These are phyloP conservation scores for Blepharisma undulans DNA, from an alignment of 169 alveolate species.

Conservation along the genomic window DNA sequence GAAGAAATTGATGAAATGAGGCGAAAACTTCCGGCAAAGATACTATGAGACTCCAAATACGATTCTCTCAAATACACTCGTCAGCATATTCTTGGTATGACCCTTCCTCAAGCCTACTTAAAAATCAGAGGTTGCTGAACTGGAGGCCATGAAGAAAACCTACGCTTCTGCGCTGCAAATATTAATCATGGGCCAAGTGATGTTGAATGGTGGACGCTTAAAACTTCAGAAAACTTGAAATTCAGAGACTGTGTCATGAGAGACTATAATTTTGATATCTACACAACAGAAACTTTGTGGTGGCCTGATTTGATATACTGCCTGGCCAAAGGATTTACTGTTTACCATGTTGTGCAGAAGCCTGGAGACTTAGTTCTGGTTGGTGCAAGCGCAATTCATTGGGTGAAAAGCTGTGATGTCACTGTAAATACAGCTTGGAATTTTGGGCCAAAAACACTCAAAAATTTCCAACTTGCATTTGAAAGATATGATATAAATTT, in stretches of 20 bases:
- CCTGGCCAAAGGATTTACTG: conserved; percentile 42
- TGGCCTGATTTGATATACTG: conserved; percentile 46
- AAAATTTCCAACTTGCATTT: neutral
- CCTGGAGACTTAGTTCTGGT: conserved; percentile 56
- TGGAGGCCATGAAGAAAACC: conserved; percentile 66
- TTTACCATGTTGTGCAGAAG: conserved; percentile 34
- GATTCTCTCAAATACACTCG: conserved; percentile 50
- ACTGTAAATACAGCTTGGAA: conserved; percentile 64
- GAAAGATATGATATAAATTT: neutral
- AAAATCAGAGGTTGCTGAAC: conserved; percentile 60
- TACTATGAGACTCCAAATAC: conserved; percentile 5
- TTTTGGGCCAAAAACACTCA: conserved; percentile 5
- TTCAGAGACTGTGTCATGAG: conserved; percentile 40
- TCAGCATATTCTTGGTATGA: conserved; percentile 56
- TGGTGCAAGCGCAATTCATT: conserved; percentile 59
- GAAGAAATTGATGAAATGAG: conserved; percentile 45
- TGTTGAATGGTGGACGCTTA: conserved; percentile 53
- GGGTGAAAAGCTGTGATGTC: conserved; percentile 55
- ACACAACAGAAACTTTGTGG: conserved; percentile 54
- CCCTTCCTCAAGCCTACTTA: conserved; percentile 54
- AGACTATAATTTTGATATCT: conserved; percentile 38
- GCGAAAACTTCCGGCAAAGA: conserved; percentile 42
- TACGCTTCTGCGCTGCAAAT: conserved; percentile 50
- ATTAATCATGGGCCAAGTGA: conserved; percentile 60
- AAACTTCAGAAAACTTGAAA: neutral